phyloP scores from a whole-genome alignment of 176 grass and related monocot genomes.

The Areca catechu region DNA sequence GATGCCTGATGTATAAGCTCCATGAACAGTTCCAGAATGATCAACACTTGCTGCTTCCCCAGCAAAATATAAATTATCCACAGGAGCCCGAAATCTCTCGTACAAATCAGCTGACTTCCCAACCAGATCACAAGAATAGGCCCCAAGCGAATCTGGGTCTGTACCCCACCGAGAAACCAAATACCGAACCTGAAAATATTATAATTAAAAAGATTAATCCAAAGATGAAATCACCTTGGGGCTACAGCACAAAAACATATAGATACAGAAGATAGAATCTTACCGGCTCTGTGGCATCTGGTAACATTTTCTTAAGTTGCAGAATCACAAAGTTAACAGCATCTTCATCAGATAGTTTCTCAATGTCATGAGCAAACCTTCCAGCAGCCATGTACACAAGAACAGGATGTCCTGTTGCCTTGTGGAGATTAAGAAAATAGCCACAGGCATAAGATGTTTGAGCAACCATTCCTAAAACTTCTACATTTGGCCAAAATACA shows the following conservation, averaged over 20 bases:
- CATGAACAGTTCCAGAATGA: slow-evolving; percentile 83
- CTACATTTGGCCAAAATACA: slow-evolving; percentile 82
- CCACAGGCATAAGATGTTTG: slow-evolving; percentile 64
- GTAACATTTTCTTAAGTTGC: slow-evolving; percentile 69
- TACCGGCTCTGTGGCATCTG: slow-evolving; percentile 61
- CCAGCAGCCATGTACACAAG: slow-evolving; percentile 90
- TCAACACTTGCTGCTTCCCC: slow-evolving; percentile 70
- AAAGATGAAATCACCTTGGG: too few species aligned
- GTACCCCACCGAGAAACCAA: slow-evolving; percentile 78
- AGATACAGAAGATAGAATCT: slow-evolving; percentile 1
- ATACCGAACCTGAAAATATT: slow-evolving; percentile 36
- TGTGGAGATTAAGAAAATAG: slow-evolving; percentile 94
- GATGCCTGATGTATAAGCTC: slow-evolving; percentile 76
- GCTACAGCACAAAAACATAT: too few species aligned
- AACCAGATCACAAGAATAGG: slow-evolving; percentile 84
- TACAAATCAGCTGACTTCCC: slow-evolving; percentile 76
- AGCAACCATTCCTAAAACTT: slow-evolving; percentile 63
- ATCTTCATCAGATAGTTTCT: slow-evolving; percentile 64
- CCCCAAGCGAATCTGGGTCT: slow-evolving; percentile 48
- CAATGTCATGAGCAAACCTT: slow-evolving; percentile 63
- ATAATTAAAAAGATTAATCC: too few species aligned
- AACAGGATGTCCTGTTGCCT: slow-evolving; percentile 65
- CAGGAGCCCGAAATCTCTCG: slow-evolving; percentile 61
- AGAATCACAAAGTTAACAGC: slow-evolving; percentile 42
- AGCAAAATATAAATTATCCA: slow-evolving; percentile 79